These are phyloP conservation scores for Clitoria ternatea DNA, from an alignment of 306 rosid species.

Conservation along the genomic window DNA sequence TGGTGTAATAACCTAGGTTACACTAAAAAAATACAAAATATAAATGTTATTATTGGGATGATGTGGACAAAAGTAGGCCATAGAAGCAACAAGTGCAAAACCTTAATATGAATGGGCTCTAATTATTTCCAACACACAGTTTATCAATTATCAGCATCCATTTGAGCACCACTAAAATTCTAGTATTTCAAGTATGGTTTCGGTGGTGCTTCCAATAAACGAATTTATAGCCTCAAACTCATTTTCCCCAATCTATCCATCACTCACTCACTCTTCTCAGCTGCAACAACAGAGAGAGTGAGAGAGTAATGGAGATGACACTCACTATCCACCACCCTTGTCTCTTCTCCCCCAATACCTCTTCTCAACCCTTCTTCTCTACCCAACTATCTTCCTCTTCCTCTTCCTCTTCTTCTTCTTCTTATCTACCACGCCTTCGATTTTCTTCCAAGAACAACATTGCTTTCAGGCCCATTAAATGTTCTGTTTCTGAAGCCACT, in stretches of 20 bases:
- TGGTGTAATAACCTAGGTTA: too few species aligned
- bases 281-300: neutral
- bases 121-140: neutral
- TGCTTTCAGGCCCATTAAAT: constrained; percentile 40
- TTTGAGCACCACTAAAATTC: neutral
- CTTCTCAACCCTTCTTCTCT: neutral
- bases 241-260: neutral
- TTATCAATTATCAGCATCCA: neutral
- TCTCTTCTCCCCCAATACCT: neutral
- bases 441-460: constrained; percentile 26
- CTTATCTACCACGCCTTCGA: constrained; percentile 32
- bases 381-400: neutral
- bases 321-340: neutral
- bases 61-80: neutral
- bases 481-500: constrained; percentile 71
- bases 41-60: neutral
- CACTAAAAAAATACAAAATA: too few species aligned
- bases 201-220: neutral
- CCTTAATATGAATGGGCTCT: neutral
- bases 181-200: neutral
- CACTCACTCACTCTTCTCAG: neutral
- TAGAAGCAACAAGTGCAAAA: neutral
- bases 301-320: neutral
- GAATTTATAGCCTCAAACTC: neutral
- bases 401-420: constrained; percentile 3